phyloP scores from a whole-genome alignment of 257 asterid species.

The Haberlea rhodopensis region DNA sequence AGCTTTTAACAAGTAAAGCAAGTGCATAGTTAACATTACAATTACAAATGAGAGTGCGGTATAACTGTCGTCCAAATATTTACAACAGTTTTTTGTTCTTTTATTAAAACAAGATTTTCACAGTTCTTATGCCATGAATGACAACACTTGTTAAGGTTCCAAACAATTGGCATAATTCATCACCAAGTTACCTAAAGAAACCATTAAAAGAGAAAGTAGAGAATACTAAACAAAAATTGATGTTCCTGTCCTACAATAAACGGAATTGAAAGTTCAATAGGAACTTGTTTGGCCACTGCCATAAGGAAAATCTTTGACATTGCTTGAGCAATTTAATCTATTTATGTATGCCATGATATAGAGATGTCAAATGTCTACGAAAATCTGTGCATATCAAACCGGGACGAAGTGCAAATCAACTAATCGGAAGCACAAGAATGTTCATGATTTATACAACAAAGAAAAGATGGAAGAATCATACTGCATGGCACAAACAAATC shows the following conservation, averaged over 20 bases:
- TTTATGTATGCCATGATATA: no score
- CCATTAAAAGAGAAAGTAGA: constrained; percentile 3
- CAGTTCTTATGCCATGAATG: background rate
- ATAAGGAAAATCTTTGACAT: background rate
- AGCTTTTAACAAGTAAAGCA: no score
- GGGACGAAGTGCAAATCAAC: no score
- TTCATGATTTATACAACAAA: constrained; percentile 62
- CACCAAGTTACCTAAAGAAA: constrained; percentile 9
- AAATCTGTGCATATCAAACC: no score
- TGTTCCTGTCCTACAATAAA: constrained; percentile 7
- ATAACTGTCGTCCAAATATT: no score
- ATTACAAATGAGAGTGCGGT: no score
- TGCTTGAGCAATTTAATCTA: no score
- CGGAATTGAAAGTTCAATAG: no score
- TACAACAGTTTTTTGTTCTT: no score
- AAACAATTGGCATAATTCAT: constrained; percentile 2
- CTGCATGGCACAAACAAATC: constrained; percentile 50
- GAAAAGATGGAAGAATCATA: constrained; percentile 91
- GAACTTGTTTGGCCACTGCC: no score
- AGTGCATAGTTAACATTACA: no score
- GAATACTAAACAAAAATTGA: constrained; percentile 6
- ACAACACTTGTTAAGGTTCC: background rate
- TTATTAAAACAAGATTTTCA: background rate
- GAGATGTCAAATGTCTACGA: no score
- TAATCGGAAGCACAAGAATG: constrained; percentile 6